Percentiles rank a stretch among this genome's conserved stretches.
These are phyloP conservation scores for Colletotrichum sp. DNA, from an alignment of 2,329 filamentous ascomycete species.

Conservation along the genomic window DNA sequence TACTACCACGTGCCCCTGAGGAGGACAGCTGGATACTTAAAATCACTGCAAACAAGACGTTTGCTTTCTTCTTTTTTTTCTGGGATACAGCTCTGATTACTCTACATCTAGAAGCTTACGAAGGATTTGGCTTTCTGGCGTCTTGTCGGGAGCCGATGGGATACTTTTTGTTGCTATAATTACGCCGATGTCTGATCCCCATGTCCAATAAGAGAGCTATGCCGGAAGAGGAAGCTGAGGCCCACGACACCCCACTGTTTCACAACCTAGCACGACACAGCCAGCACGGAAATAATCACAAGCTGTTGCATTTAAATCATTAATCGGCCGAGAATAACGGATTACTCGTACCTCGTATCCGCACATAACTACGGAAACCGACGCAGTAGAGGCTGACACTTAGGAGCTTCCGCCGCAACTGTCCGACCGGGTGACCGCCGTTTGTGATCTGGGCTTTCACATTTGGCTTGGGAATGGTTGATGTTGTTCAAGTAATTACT, in stretches of 20 bases:
- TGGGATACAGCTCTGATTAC: rapidly evolving
- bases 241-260: background rate
- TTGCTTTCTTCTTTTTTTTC: background rate
- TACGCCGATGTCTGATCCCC: background rate
- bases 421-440: background rate
- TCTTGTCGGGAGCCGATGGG: background rate
- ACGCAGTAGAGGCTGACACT: background rate
- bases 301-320: background rate
- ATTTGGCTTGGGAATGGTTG: too few relatives aligned
- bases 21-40: rapidly evolving
- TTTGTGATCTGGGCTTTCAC: too few relatives aligned
- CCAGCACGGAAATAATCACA: background rate
- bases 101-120: background rate
- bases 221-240: background rate
- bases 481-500: background rate
- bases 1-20: rapidly evolving
- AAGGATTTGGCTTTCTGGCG: background rate
- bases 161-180: background rate
- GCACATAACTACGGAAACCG: background rate
- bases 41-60: background rate
- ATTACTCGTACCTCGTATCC: background rate
- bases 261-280: background rate
- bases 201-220: background rate
- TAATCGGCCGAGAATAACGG: background rate
- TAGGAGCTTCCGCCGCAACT: background rate